Evolutionary conservation across 2,329 filamentous ascomycete species (phyloP).

Genomic region (Colletotrichum aenigma): DNA sequence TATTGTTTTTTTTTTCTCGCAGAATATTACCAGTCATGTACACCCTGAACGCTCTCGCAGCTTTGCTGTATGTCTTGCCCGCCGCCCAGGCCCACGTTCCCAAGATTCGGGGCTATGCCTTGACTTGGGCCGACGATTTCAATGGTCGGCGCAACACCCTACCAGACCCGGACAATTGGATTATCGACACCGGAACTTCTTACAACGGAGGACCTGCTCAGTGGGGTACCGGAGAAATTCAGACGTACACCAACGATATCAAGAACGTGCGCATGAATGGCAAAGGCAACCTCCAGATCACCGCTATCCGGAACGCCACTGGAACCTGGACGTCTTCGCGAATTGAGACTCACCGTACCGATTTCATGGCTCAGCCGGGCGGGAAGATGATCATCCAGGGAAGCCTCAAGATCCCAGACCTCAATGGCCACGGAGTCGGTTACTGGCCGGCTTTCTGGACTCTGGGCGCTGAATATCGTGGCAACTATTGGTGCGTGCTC

Average conservation of each 20-base stretch:
- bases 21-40: accelerated
- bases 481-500: constrained; percentile 27
- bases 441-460: constrained; percentile 54
- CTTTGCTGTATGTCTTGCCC: background rate
- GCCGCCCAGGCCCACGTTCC: background rate
- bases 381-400: constrained; percentile 32
- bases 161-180: constrained; percentile 44
- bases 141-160: constrained; percentile 13
- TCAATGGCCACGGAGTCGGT: constrained; percentile 28
- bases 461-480: constrained; percentile 41
- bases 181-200: constrained; percentile 42
- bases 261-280: constrained; percentile 43
- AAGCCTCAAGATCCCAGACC: constrained; percentile 21
- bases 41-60: background rate
- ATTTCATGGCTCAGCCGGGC: constrained; percentile 33
- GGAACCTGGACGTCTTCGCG: constrained; percentile 47
- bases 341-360: constrained; percentile 44
- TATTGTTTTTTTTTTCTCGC: background rate
- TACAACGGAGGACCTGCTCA: constrained; percentile 47
- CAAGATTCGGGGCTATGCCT: background rate
- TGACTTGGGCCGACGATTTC: background rate
- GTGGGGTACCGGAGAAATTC: constrained; percentile 54
- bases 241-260: constrained; percentile 44
- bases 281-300: constrained; percentile 12
- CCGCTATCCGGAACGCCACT: constrained; percentile 26